Evolutionary conservation across 371 early-diverging fungal genomes (phyloP).

Genomic region (Cokeromyces recurvatus): DNA sequence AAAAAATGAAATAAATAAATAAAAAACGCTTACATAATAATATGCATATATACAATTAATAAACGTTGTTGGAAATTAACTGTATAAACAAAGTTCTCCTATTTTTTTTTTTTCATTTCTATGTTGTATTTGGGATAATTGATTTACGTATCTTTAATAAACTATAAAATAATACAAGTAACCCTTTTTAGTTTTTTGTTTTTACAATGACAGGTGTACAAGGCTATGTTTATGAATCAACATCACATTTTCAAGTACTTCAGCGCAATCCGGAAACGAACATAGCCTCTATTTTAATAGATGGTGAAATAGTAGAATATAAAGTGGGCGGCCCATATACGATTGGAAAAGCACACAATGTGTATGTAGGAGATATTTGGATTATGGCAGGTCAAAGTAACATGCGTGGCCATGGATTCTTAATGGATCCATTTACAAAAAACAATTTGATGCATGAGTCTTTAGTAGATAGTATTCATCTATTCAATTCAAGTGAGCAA

Average conservation of each 20-base stretch:
- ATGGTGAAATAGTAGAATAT: not conserved
- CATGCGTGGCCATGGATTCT: constrained; percentile 41
- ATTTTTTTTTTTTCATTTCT: no score
- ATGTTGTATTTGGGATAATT: no score
- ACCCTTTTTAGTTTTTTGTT: no score
- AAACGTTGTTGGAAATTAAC: no score
- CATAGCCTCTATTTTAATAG: not conserved
- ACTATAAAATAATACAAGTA: no score
- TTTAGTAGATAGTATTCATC: constrained; percentile 4
- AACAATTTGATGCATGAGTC: not conserved
- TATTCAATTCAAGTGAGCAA: constrained; percentile 30
- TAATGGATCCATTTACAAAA: constrained; percentile 11
- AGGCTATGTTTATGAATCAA: not conserved
- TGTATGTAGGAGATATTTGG: constrained; percentile 45
- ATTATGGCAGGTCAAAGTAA: constrained; percentile 47
- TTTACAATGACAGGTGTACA: no score
- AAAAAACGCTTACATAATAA: no score
- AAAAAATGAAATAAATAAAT: no score
- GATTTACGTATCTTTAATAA: no score
- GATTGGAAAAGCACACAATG: constrained; percentile 11
- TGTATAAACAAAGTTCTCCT: no score
- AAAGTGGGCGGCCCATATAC: constrained; percentile 32
- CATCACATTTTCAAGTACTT: not conserved
- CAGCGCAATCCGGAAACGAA: not conserved
- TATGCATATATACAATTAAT: no score